A percentile compares a stretch with the other conserved stretches of the same genome.
Conservation (phyloP, 306 rosid species). For the Coriaria nepalensis region DNA sequence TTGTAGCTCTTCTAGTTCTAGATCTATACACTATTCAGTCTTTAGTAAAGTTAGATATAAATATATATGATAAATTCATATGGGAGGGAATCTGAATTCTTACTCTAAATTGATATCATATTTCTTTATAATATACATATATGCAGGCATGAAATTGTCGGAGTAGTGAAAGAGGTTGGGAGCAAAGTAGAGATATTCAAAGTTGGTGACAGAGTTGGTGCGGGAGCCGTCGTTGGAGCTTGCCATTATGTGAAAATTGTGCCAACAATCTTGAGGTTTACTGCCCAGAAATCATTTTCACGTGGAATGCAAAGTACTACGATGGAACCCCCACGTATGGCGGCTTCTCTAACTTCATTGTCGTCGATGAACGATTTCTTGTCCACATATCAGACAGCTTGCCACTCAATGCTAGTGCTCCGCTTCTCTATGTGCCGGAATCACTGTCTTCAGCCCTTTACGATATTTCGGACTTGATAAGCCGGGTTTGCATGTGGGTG, state of each 20-base stretch:
- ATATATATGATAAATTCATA: no score
- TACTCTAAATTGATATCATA: no score
- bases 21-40: no score
- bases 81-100: no score
- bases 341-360: conserved; percentile 41
- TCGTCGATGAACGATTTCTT: conserved; percentile 27
- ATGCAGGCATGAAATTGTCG: conserved; percentile 38
- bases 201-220: conserved; percentile 55
- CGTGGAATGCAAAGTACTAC: conserved; percentile 11
- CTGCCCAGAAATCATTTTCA: conserved; percentile 22
- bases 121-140: no score
- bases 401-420: conserved; percentile 39
- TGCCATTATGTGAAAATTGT: conserved; percentile 33
- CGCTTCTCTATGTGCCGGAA: conserved; percentile 52
- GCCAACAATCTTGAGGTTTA: conserved; percentile 31
- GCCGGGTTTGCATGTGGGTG: conserved; percentile 32
- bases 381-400: conserved; percentile 26
- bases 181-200: conserved; percentile 36
- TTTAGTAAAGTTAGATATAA: no score
- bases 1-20: neutral
- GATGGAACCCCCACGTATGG: conserved; percentile 39
- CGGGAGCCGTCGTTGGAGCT: conserved; percentile 41
- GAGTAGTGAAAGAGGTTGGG: conserved; percentile 48
- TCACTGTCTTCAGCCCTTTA: conserved; percentile 44
- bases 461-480: conserved; percentile 26